Evolutionary conservation across 1,139 yeast genomes (phyloP), one percentile per base, ranked within the genome.

Genomic region (Candida smagusa): DNA sequence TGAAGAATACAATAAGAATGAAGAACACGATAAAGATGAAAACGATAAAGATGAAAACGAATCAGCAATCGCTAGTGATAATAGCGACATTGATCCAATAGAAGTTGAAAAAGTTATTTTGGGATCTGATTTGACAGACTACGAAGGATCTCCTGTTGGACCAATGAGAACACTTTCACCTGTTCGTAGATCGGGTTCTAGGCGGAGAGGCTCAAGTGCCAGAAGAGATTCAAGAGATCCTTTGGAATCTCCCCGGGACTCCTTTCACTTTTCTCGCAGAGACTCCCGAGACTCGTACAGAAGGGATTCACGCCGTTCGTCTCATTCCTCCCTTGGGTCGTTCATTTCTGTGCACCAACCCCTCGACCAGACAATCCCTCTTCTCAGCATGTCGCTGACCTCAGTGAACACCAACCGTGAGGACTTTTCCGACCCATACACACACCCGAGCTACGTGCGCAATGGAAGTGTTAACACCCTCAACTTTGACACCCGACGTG

Each of bases 331-430:
- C 27, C 34, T 44, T 6, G 42, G 42, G 3, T 55, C 64, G 2
- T 44, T 47, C 4, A 37, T 44, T 22, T 39, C 43, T 9, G 53
- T 33, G 2, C 22, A 30, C 21, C 41, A 33, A 9, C 65, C 65
- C 1, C 43, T 63, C 13, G 74, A 69, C 16, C 72, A 63, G 45
- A 63, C 67, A 2, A 53, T 68, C 22, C 77, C 76, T 8, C 52
- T 71, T 22, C 53, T 71, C 12, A 52, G 55, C 12, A 47, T 54
- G 34, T 64, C 73, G 1, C 54, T 57, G 6, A 48, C 64, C 4
- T 63, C 71, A 1, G 37, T 64, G 22, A 39, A 45, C 28, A 37
- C 43, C 42, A 22, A 38, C 12, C 28, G 37, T 8, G 31, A 31
- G 4, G 41, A 35, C 19, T 30, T 26, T 11, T 25, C 22, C 21